Base-by-base conservation (phyloP, 495 filamentous ascomycete genomes). In the Eremomyces bilateralis region DNA sequence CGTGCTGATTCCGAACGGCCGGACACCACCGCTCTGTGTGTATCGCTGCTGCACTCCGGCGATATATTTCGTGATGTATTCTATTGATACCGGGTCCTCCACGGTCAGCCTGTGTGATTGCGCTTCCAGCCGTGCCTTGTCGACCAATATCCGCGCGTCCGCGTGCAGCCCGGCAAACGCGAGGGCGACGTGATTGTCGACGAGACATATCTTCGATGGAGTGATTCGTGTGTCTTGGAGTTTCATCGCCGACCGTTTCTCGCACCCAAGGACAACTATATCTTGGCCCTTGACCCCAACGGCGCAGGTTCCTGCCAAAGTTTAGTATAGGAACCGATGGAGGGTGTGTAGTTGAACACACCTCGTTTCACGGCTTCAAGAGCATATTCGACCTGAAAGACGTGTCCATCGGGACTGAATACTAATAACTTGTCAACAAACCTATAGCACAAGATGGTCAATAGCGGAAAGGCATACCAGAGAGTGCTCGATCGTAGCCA, bases 371-470 rank as follows among this genome's bases (percentile, higher is more conserved):
- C 88, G 36, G 88, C 88, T 65, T 97, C 88, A 41, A 91, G 77
- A 38, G 88, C 88, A 67, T 97, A 97, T 65, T 97, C 88, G 48
- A 97, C 88, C 57, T 97, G 88, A 65, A 97, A 95, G 46, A 97
- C 85, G 62, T 97, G 88, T 57, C 88, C 88, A 61, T 97, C 88
- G 44, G 88, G 88, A 64, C 85, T 94, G 45, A 48, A 50, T 33
- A 41, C 38, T 33, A 31, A 59, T 47, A 53, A 44, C 8, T 17
- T 8, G 21, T 27, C 1, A 20, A 3, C 4, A 6, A 20, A 11
- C 4, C 4, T 31, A 29, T 28, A 19, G 20, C 36, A 18, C 6
- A 37, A 16, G 15, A n/a, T 17, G 32, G 13, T 15, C 19, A 12
- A 34, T 15, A 45, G 19, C 10, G 11, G 8, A 20, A 32, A n/a